Percentiles rank a stretch among this genome's conserved stretches.
Evolutionary conservation across 2,329 filamentous ascomycete genomes (phyloP).

Genomic region (Aspergillus alliaceus): DNA sequence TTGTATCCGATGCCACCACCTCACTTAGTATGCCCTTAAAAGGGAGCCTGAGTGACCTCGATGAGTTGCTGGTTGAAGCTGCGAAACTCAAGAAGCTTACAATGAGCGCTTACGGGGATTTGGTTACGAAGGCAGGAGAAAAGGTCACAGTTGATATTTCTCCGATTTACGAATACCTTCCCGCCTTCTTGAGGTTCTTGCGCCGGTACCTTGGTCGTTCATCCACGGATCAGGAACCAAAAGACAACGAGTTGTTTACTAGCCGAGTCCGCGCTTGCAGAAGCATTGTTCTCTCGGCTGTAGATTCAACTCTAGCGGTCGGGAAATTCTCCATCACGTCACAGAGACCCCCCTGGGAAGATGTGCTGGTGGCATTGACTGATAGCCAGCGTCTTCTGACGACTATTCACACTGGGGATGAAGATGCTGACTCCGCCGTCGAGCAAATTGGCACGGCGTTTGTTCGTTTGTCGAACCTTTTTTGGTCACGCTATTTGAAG

Average conservation of each 20-base stretch:
- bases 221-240: constrained; percentile 26
- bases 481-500: constrained; percentile 49
- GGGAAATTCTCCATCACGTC: constrained; percentile 40
- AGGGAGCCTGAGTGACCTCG: constrained; percentile 42
- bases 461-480: constrained; percentile 47
- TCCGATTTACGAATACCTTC: constrained; percentile 37
- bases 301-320: constrained; percentile 42
- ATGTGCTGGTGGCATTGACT: constrained; percentile 34
- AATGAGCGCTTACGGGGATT: constrained; percentile 38
- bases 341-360: constrained; percentile 39
- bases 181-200: constrained; percentile 41
- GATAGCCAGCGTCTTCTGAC: constrained; percentile 40
- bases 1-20: constrained; percentile 34
- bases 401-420: constrained; percentile 22
- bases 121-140: constrained; percentile 23
- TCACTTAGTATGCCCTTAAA: constrained; percentile 38
- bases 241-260: constrained; percentile 30
- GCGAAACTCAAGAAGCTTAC: constrained; percentile 44
- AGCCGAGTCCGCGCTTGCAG: constrained; percentile 32
- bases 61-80: constrained; percentile 45
- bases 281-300: constrained; percentile 40
- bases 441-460: constrained; percentile 29
- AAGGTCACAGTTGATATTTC: constrained; percentile 21
- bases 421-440: constrained; percentile 13
- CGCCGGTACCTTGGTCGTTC: constrained; percentile 41